Conservation (phyloP, 148 eudicot species). For the Cornus controversa region DNA sequence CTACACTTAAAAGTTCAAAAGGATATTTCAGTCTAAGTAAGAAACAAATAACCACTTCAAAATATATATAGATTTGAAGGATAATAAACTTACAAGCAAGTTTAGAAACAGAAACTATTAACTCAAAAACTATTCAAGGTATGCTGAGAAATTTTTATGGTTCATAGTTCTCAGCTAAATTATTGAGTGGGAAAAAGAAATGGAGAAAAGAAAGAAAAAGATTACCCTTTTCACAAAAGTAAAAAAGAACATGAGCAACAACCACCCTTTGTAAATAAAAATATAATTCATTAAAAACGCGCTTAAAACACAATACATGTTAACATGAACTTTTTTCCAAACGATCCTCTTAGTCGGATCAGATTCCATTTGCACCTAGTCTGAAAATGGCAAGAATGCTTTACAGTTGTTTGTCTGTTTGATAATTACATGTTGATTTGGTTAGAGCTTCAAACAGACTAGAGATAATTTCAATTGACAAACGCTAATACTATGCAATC, state of each 20-base stretch:
- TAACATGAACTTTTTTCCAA: neutral
- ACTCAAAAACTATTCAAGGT: neutral
- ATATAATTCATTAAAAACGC: neutral
- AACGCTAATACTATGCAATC: neutral
- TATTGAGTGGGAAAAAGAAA: neutral
- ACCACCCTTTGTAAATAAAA: neutral
- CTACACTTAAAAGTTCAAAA: neutral
- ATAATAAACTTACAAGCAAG: neutral
- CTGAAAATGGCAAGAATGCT: neutral
- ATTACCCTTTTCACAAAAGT: neutral
- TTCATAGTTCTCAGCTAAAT: neutral
- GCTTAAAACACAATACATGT: neutral
- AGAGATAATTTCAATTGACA: neutral
- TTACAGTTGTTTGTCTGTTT: neutral
- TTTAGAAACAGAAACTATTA: neutral
- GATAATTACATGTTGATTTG: neutral
- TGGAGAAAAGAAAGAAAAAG: neutral
- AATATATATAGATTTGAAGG: neutral
- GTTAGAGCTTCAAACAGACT: neutral
- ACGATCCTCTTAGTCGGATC: neutral
- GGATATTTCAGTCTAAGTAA: neutral
- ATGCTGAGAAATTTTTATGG: neutral
- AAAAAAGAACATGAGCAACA: too few relatives aligned
- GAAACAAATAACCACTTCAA: neutral
- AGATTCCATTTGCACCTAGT: neutral